Conservation (phyloP, 768 basidiomycete species). For the Rhizopogon roseolus region DNA sequence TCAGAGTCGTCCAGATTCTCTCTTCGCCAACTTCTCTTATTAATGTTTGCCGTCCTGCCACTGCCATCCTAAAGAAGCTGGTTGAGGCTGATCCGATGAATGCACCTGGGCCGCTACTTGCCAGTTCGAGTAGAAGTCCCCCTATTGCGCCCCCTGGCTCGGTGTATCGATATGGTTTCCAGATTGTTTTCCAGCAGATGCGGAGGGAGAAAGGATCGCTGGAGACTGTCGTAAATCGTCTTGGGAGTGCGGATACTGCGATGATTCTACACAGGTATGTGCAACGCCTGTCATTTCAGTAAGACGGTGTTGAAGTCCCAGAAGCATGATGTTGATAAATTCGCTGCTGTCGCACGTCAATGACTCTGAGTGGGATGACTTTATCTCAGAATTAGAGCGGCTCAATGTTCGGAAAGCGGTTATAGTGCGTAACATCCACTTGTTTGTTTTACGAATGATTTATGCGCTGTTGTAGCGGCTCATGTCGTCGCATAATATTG, state of each 20-base stretch:
- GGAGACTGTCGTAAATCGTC: conserved; percentile 75
- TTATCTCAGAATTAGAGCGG: conserved; percentile 68
- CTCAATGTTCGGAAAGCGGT: conserved; percentile 80
- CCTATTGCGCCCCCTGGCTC: conserved; percentile 59
- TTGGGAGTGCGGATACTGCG: conserved; percentile 79
- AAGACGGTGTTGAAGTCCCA: neutral
- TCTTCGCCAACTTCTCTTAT: conserved; percentile 72
- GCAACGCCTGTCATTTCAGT: neutral
- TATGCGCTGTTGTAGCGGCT: conserved; percentile 47
- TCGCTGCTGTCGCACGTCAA: conserved; percentile 77
- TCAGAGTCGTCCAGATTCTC: conserved; percentile 72
- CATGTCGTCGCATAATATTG: conserved; percentile 77
- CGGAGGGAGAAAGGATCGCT: conserved; percentile 62
- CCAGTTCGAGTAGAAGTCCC: conserved; percentile 56
- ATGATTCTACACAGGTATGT: conserved; percentile 78
- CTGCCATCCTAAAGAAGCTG: conserved; percentile 82
- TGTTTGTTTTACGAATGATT: conserved; percentile 2
- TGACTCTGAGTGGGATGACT: conserved; percentile 74
- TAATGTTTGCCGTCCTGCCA: conserved; percentile 90
- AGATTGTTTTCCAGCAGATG: conserved; percentile 80
- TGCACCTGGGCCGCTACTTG: conserved; percentile 51
- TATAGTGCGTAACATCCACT: conserved; percentile 46
- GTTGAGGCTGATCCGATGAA: conserved; percentile 80
- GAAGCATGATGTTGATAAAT: conserved; percentile 87
- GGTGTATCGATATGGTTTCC: conserved; percentile 81